Percentiles rank a stretch among this genome's conserved stretches.
phyloP scores from a whole-genome alignment of 73 alveolate genomes.

The Symbiodinium pilosum region DNA sequence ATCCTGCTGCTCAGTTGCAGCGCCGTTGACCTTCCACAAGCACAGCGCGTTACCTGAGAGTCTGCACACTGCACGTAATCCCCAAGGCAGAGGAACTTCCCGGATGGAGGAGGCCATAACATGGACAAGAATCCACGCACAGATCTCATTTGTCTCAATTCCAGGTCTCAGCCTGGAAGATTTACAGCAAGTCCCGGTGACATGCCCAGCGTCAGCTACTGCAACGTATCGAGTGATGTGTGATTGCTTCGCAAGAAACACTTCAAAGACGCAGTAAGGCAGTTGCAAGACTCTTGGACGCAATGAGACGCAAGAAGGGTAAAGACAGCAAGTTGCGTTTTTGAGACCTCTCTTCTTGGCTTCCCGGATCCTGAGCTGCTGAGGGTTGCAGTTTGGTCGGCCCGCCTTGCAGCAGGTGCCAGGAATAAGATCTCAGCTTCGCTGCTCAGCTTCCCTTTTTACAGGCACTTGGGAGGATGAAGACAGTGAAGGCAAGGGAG shows the following conservation, averaged over 20 bases:
- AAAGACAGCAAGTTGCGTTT: background rate
- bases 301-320: too few relatives aligned
- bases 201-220: background rate
- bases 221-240: too few relatives aligned
- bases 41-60: too few relatives aligned
- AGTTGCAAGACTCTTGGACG: slow-evolving; percentile 17
- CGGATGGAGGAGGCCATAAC: slow-evolving; percentile 69
- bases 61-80: background rate
- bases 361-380: background rate
- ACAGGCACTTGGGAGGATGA: slow-evolving; percentile 43
- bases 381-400: slow-evolving; percentile 55
- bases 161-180: slow-evolving; percentile 54
- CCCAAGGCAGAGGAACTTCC: slow-evolving; percentile 74
- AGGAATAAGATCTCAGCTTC: background rate
- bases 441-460: background rate
- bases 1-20: slow-evolving; percentile 31
- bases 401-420: slow-evolving; percentile 76
- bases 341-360: background rate
- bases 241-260: too few relatives aligned
- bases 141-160: background rate
- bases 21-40: too few relatives aligned
- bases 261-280: background rate
- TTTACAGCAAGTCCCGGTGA: slow-evolving; percentile 53
- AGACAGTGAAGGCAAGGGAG: slow-evolving; percentile 28
- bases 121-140: too few relatives aligned